Evolutionary conservation across 495 filamentous ascomycete genomes (phyloP).

Genomic region (Jackrogersella multiformis): DNA sequence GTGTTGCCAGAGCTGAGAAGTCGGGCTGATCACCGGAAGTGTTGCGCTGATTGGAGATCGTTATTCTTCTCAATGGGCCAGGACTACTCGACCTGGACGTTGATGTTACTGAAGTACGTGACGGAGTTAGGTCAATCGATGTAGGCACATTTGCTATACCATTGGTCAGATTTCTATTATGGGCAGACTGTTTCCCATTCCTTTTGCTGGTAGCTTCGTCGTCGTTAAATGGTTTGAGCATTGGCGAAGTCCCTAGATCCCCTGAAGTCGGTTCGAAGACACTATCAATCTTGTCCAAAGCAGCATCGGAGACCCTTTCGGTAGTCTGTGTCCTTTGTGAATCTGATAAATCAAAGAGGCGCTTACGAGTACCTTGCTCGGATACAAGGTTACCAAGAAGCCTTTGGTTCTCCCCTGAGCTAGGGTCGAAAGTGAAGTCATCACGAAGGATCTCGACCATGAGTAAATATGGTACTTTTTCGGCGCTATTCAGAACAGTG

Average conservation of each 20-base stretch:
- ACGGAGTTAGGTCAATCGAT: constrained; percentile 61
- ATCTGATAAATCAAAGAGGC: constrained; percentile 73
- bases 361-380: constrained; percentile 67
- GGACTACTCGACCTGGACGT: constrained; percentile 70
- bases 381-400: constrained; percentile 67
- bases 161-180: constrained; percentile 61
- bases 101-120: constrained; percentile 64
- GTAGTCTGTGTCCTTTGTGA: constrained; percentile 54
- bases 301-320: constrained; percentile 52
- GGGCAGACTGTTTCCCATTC: constrained; percentile 32
- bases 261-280: constrained; percentile 78
- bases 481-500: constrained; percentile 80
- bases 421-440: constrained; percentile 78
- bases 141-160: constrained; percentile 63
- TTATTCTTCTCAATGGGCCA: constrained; percentile 60
- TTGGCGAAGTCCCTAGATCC: constrained; percentile 72
- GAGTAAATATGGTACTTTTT: constrained; percentile 78
- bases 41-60: constrained; percentile 54
- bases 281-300: constrained; percentile 63
- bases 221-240: constrained; percentile 65
- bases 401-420: constrained; percentile 68
- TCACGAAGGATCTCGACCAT: constrained; percentile 80
- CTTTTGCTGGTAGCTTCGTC: constrained; percentile 38
- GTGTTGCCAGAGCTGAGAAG: constrained; percentile 76
- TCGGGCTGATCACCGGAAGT: constrained; percentile 66